Percentiles rank a stretch among this genome's conserved stretches.
phyloP scores from a whole-genome alignment of 2,329 filamentous ascomycete species.

The Botrytis byssoidea region DNA sequence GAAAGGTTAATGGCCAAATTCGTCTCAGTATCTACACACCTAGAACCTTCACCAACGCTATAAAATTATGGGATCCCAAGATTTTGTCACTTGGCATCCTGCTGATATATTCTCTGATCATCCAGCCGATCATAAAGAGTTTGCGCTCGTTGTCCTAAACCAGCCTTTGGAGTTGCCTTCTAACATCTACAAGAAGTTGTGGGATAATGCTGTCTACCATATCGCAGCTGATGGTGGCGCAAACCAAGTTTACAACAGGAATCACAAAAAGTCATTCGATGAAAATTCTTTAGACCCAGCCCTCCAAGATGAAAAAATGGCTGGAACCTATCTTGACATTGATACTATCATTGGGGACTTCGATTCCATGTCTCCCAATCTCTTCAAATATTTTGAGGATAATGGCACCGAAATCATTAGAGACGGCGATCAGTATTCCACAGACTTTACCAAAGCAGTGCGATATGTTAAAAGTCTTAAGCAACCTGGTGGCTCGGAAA shows the following conservation, averaged over 20 bases:
- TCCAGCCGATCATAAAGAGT: slow-evolving; percentile 36
- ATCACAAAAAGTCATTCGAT: slow-evolving; percentile 18
- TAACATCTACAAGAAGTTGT: slow-evolving; percentile 39
- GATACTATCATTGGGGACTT: slow-evolving; percentile 84
- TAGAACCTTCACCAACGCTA: background rate
- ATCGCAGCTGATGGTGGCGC: slow-evolving; percentile 92
- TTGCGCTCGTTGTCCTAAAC: slow-evolving; percentile 59
- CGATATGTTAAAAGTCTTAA: slow-evolving; percentile 47
- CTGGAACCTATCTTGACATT: slow-evolving; percentile 13
- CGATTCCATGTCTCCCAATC: slow-evolving; percentile 70
- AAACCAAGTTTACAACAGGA: slow-evolving; percentile 62
- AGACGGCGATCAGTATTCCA: slow-evolving; percentile 79
- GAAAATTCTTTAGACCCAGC: background rate
- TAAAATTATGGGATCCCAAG: slow-evolving; percentile 21
- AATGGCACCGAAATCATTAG: slow-evolving; percentile 60
- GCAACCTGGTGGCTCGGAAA: slow-evolving; percentile 11
- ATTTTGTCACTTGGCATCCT: slow-evolving; percentile 40
- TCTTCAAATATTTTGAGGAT: slow-evolving; percentile 50
- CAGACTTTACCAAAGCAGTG: slow-evolving; percentile 86
- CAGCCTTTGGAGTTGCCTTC: slow-evolving; percentile 52
- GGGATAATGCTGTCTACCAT: slow-evolving; percentile 52
- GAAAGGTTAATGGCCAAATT: background rate
- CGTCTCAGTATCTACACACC: background rate
- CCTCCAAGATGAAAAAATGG: slow-evolving; percentile 30
- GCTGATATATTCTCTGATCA: slow-evolving; percentile 35